These are phyloP conservation scores for Entomortierella parvispora DNA, from an alignment of 192 early-diverging fungal genomes.

Conservation along the genomic window DNA sequence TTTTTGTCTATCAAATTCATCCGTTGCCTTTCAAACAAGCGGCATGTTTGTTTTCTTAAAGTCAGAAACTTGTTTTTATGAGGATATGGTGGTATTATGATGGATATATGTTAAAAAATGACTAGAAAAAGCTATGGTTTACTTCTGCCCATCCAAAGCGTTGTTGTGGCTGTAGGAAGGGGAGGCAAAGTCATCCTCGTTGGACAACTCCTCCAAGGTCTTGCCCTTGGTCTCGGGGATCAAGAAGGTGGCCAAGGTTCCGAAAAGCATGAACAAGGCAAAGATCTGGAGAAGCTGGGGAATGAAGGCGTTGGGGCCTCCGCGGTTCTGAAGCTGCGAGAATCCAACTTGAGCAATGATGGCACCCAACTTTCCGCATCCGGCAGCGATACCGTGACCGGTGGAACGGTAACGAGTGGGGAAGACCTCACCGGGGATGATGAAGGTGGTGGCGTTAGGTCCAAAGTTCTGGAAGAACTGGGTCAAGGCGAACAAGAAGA, in stretches of 20 bases:
- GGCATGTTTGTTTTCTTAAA: too few relatives aligned
- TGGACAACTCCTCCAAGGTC: constrained; percentile 77
- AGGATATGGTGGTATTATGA: too few relatives aligned
- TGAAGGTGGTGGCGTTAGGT: constrained; percentile 92
- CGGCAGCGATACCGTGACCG: constrained; percentile 84
- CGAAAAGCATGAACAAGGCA: constrained; percentile 80
- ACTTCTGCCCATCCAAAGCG: constrained; percentile 4
- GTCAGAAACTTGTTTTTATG: too few relatives aligned
- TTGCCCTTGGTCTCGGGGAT: constrained; percentile 85
- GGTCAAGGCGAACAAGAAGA: constrained; percentile 71
- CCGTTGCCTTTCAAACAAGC: too few relatives aligned
- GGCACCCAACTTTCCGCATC: constrained; percentile 81
- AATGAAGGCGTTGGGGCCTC: constrained; percentile 71
- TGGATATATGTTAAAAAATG: too few relatives aligned
- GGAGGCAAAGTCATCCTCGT: constrained; percentile 49
- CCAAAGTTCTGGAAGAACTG: constrained; percentile 95
- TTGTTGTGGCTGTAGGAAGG: not conserved
- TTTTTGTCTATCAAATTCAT: constrained; percentile 1
- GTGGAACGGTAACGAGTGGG: constrained; percentile 86
- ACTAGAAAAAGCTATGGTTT: not conserved
- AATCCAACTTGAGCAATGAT: constrained; percentile 81
- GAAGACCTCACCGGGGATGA: constrained; percentile 85
- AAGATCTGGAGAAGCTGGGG: constrained; percentile 75
- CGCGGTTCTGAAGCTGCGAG: constrained; percentile 73
- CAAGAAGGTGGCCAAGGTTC: constrained; percentile 67